These are phyloP conservation scores for Geosmithia flava DNA, from an alignment of 2,329 filamentous ascomycete species.

Conservation along the genomic window DNA sequence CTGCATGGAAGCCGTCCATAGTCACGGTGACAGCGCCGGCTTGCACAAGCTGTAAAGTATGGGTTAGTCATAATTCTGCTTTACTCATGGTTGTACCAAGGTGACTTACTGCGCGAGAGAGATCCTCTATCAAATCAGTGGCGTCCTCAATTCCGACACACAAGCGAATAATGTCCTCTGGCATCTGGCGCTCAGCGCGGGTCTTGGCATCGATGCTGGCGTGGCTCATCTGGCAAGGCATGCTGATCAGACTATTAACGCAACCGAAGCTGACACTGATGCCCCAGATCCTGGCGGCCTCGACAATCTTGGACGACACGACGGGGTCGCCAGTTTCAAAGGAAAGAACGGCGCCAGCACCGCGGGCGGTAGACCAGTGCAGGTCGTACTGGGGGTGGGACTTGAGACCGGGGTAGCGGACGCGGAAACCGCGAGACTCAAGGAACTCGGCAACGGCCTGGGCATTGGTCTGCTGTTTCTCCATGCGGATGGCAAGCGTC, in stretches of 20 bases:
- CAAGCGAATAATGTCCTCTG: constrained; percentile 89
- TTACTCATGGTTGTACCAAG: constrained; percentile 38
- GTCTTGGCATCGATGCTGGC: constrained; percentile 97
- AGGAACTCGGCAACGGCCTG: constrained; percentile 87
- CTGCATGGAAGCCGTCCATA: constrained; percentile 67
- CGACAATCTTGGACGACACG: constrained; percentile 85
- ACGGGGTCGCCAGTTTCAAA: constrained; percentile 87
- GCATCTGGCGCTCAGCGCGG: constrained; percentile 76
- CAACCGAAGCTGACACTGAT: constrained; percentile 97
- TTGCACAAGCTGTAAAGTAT: constrained; percentile 60
- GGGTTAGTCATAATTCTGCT: not conserved
- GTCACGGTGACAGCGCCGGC: constrained; percentile 85
- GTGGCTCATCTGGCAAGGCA: constrained; percentile 99
- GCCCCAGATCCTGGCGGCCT: constrained; percentile 80
- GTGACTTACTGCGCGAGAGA: constrained; percentile 72
- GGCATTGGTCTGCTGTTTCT: constrained; percentile 91
- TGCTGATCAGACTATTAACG: constrained; percentile 96
- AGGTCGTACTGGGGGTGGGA: constrained; percentile 95
- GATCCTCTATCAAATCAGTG: constrained; percentile 83
- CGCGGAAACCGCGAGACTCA: constrained; percentile 81
- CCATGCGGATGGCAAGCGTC: constrained; percentile 94
- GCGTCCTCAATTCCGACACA: constrained; percentile 95
- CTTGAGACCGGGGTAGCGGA: constrained; percentile 86
- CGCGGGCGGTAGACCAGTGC: constrained; percentile 90
- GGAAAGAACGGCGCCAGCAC: constrained; percentile 84